Evolutionary conservation across 2,329 filamentous ascomycete genomes (phyloP).

Genomic region (Drechmeria coniospora): DNA sequence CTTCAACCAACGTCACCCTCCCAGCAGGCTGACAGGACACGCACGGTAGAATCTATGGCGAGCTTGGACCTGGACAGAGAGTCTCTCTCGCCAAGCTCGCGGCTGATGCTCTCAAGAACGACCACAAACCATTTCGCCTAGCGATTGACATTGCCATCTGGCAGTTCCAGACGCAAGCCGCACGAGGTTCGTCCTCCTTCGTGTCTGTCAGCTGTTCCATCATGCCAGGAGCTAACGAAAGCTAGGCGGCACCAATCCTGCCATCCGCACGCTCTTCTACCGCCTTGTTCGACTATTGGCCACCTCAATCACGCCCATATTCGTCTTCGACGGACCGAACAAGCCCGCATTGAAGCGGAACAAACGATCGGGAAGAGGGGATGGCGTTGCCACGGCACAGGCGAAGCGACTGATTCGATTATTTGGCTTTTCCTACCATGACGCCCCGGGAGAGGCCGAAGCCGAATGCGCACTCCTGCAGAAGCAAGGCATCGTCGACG

Average conservation of each 20-base stretch:
- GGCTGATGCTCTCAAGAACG: conserved; percentile 56
- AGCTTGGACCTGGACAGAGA: conserved; percentile 68
- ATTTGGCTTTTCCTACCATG: conserved; percentile 72
- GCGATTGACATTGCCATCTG: conserved; percentile 94
- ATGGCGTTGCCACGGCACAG: conserved; percentile 53
- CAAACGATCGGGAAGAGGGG: conserved; percentile 52
- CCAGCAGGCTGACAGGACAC: conserved; percentile 20
- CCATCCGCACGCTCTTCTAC: conserved; percentile 83
- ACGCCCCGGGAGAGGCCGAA: conserved; percentile 88
- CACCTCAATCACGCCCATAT: conserved; percentile 70
- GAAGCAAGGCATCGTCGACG: conserved; percentile 69
- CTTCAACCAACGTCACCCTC: accelerated
- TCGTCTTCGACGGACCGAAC: conserved; percentile 78
- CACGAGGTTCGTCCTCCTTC: conserved; percentile 36
- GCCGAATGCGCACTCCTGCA: conserved; percentile 88
- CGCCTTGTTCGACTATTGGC: conserved; percentile 64
- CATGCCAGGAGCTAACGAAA: conserved; percentile 2
- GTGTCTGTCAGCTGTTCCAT: no score
- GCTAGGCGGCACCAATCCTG: conserved; percentile 70
- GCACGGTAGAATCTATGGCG: conserved; percentile 83
- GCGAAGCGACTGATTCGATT: conserved; percentile 72
- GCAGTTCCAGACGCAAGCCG: conserved; percentile 86
- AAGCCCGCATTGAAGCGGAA: conserved; percentile 83
- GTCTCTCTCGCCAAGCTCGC: conserved; percentile 73
- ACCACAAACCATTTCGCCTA: conserved; percentile 60